Evolutionary conservation across 768 basidiomycete genomes (phyloP).

Genomic region (Gelatoporia subvermispora): DNA sequence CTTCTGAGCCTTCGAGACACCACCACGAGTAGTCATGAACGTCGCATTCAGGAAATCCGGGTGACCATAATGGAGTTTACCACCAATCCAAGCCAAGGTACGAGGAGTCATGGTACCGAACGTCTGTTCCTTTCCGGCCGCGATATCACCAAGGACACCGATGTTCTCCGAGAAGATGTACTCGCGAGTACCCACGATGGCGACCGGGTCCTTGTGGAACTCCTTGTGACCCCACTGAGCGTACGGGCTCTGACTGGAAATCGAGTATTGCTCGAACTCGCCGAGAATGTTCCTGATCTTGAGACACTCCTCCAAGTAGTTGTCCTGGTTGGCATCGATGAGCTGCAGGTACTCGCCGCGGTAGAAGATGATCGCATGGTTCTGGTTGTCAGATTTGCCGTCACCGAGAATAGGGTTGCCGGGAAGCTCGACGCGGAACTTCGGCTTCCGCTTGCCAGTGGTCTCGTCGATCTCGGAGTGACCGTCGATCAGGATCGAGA

Average conservation of each 20-base stretch:
- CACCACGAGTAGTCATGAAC: constrained; percentile 98
- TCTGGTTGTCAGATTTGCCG: constrained; percentile 99
- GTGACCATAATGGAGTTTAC: constrained; percentile 97
- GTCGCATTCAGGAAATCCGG: constrained; percentile 98
- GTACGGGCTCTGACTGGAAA: constrained; percentile 92
- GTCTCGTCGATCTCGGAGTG: constrained; percentile 92
- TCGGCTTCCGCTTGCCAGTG: constrained; percentile 87
- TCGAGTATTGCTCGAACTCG: constrained; percentile 93
- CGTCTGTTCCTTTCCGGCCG: constrained; percentile 99
- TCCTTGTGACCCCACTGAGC: constrained; percentile 95
- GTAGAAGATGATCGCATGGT: constrained; percentile 98
- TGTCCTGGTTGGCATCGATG: constrained; percentile 99
- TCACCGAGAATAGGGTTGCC: constrained; percentile 99
- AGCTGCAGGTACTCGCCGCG: constrained; percentile 98
- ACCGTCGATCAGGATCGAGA: constrained; percentile 93
- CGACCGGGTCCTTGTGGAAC: constrained; percentile 85
- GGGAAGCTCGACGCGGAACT: constrained; percentile 95
- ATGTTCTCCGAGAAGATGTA: constrained; percentile 99
- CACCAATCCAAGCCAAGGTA: constrained; percentile 93
- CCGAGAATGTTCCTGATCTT: constrained; percentile 98
- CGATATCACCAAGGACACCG: constrained; percentile 97
- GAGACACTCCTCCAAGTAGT: constrained; percentile 97
- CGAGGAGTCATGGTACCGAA: constrained; percentile 98
- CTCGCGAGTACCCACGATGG: constrained; percentile 97
- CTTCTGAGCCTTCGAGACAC: constrained; percentile 98